phyloP scores from a whole-genome alignment of 176 grass and related monocot genomes.

The Luzula sylvatica region DNA sequence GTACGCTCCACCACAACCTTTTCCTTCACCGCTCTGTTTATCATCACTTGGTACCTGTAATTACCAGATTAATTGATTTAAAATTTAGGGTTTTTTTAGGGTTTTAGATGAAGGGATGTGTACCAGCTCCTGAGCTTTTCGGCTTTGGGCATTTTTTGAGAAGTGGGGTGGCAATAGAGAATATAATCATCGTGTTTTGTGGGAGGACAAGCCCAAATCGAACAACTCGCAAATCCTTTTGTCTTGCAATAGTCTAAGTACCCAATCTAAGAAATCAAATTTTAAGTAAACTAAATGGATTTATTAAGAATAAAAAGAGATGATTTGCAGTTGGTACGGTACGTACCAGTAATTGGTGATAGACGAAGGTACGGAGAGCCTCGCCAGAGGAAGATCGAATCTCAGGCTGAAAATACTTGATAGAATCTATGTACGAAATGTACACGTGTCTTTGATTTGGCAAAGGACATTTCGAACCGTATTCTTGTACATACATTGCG shows the following conservation, averaged over 20 bases:
- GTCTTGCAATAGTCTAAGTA: slow-evolving; percentile 94
- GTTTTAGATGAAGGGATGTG: too few relatives aligned
- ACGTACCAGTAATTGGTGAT: slow-evolving; percentile 92
- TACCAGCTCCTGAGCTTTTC: slow-evolving; percentile 92
- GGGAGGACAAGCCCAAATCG: slow-evolving; percentile 94
- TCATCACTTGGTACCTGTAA: slow-evolving; percentile 76
- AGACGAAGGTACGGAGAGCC: slow-evolving; percentile 83
- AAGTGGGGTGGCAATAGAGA: slow-evolving; percentile 86
- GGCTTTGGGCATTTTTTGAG: slow-evolving; percentile 85
- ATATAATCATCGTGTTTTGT: slow-evolving; percentile 90
- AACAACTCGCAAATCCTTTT: slow-evolving; percentile 82
- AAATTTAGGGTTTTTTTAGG: too few relatives aligned
- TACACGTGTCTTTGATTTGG: slow-evolving; percentile 85
- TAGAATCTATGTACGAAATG: slow-evolving; percentile 95
- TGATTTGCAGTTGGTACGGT: too few relatives aligned
- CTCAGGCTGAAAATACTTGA: slow-evolving; percentile 90
- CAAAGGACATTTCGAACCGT: slow-evolving; percentile 52
- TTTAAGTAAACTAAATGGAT: neutral
- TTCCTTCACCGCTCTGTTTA: slow-evolving; percentile 66
- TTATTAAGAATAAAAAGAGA: too few relatives aligned
- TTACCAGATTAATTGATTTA: neutral
- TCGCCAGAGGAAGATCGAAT: slow-evolving; percentile 76
- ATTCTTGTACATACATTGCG: slow-evolving; percentile 98
- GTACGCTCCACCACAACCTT: slow-evolving; percentile 69
- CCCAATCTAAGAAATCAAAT: slow-evolving; percentile 42